Evolutionary conservation across 1,139 yeast genomes (phyloP).

Genomic region (Saccharomycopsis hybrid): DNA sequence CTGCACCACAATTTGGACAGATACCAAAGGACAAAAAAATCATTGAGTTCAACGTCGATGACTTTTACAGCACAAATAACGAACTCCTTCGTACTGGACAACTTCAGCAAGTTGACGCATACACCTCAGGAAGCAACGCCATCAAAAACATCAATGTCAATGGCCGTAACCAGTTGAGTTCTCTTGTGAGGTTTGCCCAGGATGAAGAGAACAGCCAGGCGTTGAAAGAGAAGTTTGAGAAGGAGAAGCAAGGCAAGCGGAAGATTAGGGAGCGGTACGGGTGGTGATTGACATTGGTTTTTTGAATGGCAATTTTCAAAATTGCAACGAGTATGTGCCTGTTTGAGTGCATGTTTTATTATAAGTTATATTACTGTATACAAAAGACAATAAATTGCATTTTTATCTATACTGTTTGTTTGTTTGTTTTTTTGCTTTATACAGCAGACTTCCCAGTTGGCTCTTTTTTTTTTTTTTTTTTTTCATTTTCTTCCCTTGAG

Average conservation of each 20-base stretch:
- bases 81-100: slow-evolving; percentile 3
- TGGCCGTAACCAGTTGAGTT: slow-evolving; percentile 20
- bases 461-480: too few species aligned
- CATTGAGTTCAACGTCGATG: slow-evolving; percentile 17
- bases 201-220: slow-evolving; percentile 12
- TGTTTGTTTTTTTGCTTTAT: too few species aligned
- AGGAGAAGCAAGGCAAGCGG: slow-evolving; percentile 9
- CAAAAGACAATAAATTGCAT: too few species aligned
- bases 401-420: too few species aligned
- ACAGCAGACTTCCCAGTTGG: too few species aligned
- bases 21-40: slow-evolving; percentile 7
- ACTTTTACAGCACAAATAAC: slow-evolving; percentile 12
- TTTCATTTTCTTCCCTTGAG: too few species aligned
- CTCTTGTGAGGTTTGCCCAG: slow-evolving; percentile 14
- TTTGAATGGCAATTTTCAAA: too few species aligned
- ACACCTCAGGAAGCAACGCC: background rate
- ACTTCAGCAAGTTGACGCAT: background rate
- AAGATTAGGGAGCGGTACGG: slow-evolving; percentile 16
- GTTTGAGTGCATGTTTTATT: too few species aligned
- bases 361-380: too few species aligned
- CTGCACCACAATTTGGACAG: background rate
- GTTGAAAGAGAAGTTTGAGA: slow-evolving; percentile 14
- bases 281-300: background rate
- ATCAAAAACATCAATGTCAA: slow-evolving; percentile 17
- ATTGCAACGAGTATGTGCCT: too few species aligned